Evolutionary conservation across 768 basidiomycete genomes (phyloP).

Genomic region (Termitomyces sp.): DNA sequence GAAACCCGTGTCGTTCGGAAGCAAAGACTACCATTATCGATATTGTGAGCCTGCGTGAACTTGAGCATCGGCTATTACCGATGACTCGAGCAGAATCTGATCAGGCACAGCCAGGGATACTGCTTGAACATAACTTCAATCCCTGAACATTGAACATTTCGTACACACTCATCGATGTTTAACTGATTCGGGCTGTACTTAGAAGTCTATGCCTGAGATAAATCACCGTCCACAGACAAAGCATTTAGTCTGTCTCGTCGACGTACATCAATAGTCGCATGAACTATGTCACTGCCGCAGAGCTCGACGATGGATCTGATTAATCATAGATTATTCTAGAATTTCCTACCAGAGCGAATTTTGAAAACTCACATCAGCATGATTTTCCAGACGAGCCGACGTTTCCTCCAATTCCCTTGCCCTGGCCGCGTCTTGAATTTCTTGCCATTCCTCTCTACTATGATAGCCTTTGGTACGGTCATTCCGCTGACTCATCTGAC

Average conservation of each 20-base stretch:
- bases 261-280: neutral
- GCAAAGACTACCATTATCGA: neutral
- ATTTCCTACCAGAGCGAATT: neutral
- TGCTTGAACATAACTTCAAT: neutral
- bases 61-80: neutral
- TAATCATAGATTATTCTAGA: neutral
- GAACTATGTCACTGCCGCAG: neutral
- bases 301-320: neutral
- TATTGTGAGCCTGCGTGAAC: too few relatives aligned
- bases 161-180: too few relatives aligned
- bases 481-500: constrained; percentile 22
- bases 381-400: constrained; percentile 37
- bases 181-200: neutral
- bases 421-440: constrained; percentile 44
- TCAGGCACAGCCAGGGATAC: constrained; percentile 1
- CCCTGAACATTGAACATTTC: neutral
- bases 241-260: neutral
- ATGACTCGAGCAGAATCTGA: constrained; percentile 7
- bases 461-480: constrained; percentile 50
- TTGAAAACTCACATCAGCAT: constrained; percentile 1
- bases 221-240: neutral
- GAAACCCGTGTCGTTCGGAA: neutral
- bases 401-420: constrained; percentile 52
- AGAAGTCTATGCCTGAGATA: neutral
- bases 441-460: constrained; percentile 52